Conservation (phyloP, 1,284 basidiomycete species). For the Boletus hoseneyae region DNA sequence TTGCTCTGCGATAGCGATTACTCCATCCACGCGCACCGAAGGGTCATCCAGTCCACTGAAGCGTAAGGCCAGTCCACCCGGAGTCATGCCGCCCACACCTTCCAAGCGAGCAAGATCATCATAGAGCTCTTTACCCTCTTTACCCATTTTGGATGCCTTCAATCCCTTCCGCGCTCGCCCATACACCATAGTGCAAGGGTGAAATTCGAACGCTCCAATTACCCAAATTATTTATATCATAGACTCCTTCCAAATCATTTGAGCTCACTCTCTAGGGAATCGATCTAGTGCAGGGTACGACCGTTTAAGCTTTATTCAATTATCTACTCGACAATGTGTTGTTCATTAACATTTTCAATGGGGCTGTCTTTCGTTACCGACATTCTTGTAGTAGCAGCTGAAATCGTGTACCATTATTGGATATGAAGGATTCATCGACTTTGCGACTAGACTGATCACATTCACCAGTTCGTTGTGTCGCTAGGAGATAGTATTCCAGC, state of each 20-base stretch:
- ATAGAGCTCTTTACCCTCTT: constrained; percentile 1
- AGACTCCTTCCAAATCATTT: not conserved
- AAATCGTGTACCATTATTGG: constrained; percentile 2
- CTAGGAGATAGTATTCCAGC: constrained; percentile 12
- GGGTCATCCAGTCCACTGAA: constrained; percentile 15
- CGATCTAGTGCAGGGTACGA: not conserved
- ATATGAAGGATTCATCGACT: not conserved
- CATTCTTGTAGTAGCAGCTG: not conserved
- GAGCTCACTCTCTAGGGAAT: not conserved
- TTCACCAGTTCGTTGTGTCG: not conserved
- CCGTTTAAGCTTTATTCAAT: not conserved
- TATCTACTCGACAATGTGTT: no score
- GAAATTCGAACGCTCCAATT: not conserved
- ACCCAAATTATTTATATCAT: not conserved
- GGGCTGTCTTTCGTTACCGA: not conserved
- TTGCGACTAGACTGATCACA: no score
- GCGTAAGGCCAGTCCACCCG: constrained; percentile 16
- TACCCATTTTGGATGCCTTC: not conserved
- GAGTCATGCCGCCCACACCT: constrained; percentile 11
- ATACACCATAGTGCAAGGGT: not conserved
- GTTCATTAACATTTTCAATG: not conserved
- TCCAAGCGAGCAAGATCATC: constrained; percentile 21
- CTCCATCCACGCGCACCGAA: not conserved
- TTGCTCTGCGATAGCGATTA: not conserved
- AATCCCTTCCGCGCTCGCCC: not conserved